phyloP scores from a whole-genome alignment of 1,139 yeast genomes.

The Saccharomyces uvarum region DNA sequence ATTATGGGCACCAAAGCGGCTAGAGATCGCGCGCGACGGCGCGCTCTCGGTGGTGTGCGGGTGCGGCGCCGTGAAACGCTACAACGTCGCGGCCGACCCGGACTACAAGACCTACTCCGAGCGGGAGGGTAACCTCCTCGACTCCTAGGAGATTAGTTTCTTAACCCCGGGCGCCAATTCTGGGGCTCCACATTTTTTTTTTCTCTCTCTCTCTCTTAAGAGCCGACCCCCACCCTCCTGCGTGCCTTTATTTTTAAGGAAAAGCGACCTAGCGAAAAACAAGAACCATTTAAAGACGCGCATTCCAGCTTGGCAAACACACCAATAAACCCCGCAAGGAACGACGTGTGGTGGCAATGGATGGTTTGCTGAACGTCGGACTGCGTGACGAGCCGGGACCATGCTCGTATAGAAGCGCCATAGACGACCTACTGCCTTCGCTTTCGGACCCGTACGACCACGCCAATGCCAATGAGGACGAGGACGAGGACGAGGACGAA shows the following conservation, averaged over 20 bases:
- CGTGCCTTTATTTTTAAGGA: not conserved
- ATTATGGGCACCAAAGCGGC: slow-evolving; percentile 4
- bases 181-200: not conserved
- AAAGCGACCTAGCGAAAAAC: not conserved
- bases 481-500: no score
- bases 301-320: not conserved
- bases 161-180: not conserved
- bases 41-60: slow-evolving; percentile 16
- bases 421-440: not conserved
- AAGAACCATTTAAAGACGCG: not conserved
- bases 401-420: not conserved
- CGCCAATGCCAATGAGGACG: not conserved
- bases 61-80: slow-evolving; percentile 23
- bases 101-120: slow-evolving; percentile 21
- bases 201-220: not conserved
- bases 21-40: not conserved
- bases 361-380: not conserved
- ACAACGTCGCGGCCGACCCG: slow-evolving; percentile 22
- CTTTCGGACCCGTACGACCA: not conserved
- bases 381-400: not conserved
- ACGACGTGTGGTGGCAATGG: not conserved
- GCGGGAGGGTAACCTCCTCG: slow-evolving; percentile 13
- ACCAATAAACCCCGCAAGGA: not conserved
- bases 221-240: not conserved
- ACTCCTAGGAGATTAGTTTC: not conserved